A percentile compares a stretch with the other conserved stretches of the same genome.
phyloP scores from a whole-genome alignment of 805 yeast species.

The Monosporozyma aerobia region DNA sequence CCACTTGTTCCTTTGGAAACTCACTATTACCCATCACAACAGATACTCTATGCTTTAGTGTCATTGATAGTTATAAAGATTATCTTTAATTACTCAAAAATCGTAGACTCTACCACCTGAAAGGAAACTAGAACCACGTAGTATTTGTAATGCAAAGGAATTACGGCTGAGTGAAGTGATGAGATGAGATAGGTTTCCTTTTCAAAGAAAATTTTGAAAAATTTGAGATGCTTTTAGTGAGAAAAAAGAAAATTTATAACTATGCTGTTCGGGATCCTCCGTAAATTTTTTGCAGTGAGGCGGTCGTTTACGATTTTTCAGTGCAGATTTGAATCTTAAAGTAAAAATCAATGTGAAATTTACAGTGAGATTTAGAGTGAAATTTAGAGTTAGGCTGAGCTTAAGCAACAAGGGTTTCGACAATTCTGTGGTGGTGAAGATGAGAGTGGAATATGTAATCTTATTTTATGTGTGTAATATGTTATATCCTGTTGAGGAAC shows the following conservation, averaged over 20 bases:
- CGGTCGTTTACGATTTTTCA: background rate
- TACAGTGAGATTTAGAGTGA: background rate
- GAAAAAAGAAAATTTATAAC: background rate
- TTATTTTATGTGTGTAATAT: no score
- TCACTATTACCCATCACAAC: conserved; percentile 4
- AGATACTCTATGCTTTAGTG: conserved; percentile 7
- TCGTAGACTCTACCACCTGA: background rate
- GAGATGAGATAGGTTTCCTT: background rate
- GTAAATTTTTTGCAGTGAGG: background rate
- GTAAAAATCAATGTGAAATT: background rate
- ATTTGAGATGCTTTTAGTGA: background rate
- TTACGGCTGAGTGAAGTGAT: background rate
- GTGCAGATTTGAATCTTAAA: no score
- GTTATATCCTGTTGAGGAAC: no score
- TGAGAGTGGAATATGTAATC: background rate
- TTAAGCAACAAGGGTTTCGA: background rate
- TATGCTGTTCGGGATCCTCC: background rate
- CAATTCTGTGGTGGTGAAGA: background rate
- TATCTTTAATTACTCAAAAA: background rate
- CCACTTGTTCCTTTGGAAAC: background rate
- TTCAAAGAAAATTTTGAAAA: background rate
- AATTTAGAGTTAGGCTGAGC: background rate
- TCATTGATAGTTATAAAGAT: background rate
- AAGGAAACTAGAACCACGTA: background rate
- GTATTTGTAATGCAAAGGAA: background rate